phyloP scores from a whole-genome alignment of 1,284 basidiomycete genomes.

The Wallemia hederae region DNA sequence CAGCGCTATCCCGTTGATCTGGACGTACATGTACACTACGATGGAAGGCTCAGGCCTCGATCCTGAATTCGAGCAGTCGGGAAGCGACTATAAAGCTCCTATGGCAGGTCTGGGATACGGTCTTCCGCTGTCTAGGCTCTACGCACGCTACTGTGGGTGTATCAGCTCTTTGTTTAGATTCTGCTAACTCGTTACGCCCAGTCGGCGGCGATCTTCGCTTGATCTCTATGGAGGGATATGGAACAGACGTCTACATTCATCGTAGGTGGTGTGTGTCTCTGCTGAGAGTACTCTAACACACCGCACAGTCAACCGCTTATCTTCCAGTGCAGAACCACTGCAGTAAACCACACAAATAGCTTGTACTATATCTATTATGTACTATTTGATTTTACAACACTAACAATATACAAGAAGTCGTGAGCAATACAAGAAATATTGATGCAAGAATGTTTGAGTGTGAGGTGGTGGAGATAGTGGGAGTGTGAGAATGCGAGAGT shows the following conservation, averaged over 20 bases:
- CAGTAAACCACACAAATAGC: neutral
- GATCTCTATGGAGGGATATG: constrained; percentile 93
- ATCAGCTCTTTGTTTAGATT: neutral
- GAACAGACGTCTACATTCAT: constrained; percentile 23
- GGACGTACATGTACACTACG: constrained; percentile 96
- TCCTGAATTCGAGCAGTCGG: constrained; percentile 37
- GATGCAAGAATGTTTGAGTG: too few relatives aligned
- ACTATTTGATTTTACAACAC: neutral
- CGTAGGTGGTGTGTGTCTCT: neutral
- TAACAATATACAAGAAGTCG: neutral
- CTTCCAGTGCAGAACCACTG: neutral
- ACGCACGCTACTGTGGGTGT: constrained; percentile 53
- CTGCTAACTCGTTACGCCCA: neutral
- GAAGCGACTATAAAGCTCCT: constrained; percentile 51
- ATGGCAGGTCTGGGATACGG: constrained; percentile 27
- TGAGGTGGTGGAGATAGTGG: too few relatives aligned
- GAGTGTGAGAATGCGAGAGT: too few relatives aligned
- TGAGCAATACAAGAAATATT: too few relatives aligned
- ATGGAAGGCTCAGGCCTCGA: constrained; percentile 71
- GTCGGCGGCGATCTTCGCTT: constrained; percentile 68
- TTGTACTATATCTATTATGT: neutral
- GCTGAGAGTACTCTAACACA: neutral
- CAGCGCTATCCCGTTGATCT: constrained; percentile 76
- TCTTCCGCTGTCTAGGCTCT: constrained; percentile 63
- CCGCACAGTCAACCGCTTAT: constrained; percentile 1